Evolutionary conservation across 1,284 basidiomycete species (phyloP).

Genomic region (Moniliella sp.): DNA sequence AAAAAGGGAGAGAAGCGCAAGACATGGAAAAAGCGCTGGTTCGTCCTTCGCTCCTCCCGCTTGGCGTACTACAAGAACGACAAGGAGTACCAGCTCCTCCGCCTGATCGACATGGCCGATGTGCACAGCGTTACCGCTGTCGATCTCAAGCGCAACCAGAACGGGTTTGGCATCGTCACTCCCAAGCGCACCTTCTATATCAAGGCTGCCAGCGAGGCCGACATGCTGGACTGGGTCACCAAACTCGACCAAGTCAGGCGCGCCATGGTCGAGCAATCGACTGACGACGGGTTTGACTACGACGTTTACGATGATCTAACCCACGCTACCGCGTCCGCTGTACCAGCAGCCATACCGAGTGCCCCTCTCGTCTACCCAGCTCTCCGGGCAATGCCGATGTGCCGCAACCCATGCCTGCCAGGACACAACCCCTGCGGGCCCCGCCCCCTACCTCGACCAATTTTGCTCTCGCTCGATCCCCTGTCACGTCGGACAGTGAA

Average conservation of each 20-base stretch:
- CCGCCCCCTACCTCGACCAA: too few relatives aligned
- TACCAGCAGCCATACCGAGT: background rate
- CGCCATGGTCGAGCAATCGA: constrained; percentile 34
- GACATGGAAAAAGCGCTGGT: constrained; percentile 55
- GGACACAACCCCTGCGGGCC: too few relatives aligned
- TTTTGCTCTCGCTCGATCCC: too few relatives aligned
- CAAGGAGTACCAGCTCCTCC: constrained; percentile 48
- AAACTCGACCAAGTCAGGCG: constrained; percentile 58
- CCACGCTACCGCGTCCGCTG: background rate
- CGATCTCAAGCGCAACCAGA: constrained; percentile 64
- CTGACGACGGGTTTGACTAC: background rate
- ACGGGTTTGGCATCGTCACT: constrained; percentile 79
- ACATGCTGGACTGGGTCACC: constrained; percentile 63
- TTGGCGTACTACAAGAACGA: constrained; percentile 92
- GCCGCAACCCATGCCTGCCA: constrained; percentile 22
- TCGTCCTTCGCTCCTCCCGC: constrained; percentile 57
- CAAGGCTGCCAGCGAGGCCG: constrained; percentile 49
- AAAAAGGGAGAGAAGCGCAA: constrained; percentile 92
- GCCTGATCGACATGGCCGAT: constrained; percentile 65
- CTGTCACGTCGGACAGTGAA: too few relatives aligned
- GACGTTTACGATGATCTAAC: constrained; percentile 1
- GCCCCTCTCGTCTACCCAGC: background rate
- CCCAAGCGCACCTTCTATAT: constrained; percentile 79
- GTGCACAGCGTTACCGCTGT: constrained; percentile 77
- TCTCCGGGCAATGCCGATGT: constrained; percentile 1